Evolutionary conservation across 2,329 filamentous ascomycete genomes (phyloP).

Genomic region (Trichoderma gracile): DNA sequence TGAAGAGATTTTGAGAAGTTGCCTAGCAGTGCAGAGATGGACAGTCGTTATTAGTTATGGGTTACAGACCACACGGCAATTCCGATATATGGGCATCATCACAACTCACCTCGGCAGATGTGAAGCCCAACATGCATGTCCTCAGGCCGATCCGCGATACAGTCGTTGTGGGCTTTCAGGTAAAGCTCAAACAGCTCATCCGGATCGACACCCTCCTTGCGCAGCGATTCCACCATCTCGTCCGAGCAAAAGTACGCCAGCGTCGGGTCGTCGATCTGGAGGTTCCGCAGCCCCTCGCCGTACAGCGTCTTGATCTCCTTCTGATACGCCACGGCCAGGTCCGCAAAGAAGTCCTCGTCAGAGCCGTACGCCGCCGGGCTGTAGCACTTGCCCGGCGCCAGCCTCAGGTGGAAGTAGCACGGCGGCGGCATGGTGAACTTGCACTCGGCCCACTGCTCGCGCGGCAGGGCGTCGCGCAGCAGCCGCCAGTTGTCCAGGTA

Average conservation of each 20-base stretch:
- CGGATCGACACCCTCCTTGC: slow-evolving; percentile 59
- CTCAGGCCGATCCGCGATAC: slow-evolving; percentile 58
- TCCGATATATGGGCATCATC: background rate
- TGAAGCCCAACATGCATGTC: slow-evolving; percentile 73
- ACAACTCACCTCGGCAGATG: slow-evolving; percentile 46
- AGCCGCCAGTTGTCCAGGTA: slow-evolving; percentile 48
- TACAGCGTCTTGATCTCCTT: slow-evolving; percentile 57
- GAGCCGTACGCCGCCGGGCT: slow-evolving; percentile 52
- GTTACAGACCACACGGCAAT: no score
- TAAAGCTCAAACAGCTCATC: slow-evolving; percentile 69
- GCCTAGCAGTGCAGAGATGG: slow-evolving; percentile 32
- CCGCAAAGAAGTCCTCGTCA: slow-evolving; percentile 58
- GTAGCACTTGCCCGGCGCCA: slow-evolving; percentile 55
- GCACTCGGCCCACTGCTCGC: slow-evolving; percentile 61
- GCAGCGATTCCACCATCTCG: slow-evolving; percentile 61
- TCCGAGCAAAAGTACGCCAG: slow-evolving; percentile 68
- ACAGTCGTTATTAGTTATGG: no score
- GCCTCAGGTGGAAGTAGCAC: slow-evolving; percentile 64
- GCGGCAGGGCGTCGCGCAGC: slow-evolving; percentile 48
- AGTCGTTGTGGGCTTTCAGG: slow-evolving; percentile 72
- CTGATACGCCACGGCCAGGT: slow-evolving; percentile 57
- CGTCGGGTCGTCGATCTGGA: slow-evolving; percentile 65
- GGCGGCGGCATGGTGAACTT: slow-evolving; percentile 69
- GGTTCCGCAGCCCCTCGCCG: slow-evolving; percentile 55
- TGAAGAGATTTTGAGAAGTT: slow-evolving; percentile 65